Evolutionary conservation across 257 asterid genomes (phyloP).

Genomic region (Primulina eburnea): DNA sequence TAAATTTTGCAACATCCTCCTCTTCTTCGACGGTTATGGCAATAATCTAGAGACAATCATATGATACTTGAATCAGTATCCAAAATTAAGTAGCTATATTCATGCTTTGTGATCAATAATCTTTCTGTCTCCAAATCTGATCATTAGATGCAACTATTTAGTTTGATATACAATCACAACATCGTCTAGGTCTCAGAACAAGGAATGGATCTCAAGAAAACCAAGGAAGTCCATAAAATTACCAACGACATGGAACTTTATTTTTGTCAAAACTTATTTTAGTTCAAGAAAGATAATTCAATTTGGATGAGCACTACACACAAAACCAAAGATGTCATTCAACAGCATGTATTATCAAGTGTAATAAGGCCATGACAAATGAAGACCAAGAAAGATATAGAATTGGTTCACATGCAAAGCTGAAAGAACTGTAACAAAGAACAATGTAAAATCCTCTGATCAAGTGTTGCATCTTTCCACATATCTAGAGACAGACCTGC

Average conservation of each 20-base stretch:
- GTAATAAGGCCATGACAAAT: background rate
- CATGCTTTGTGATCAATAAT: background rate
- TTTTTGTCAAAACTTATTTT: conserved; percentile 13
- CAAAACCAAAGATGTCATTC: conserved; percentile 10
- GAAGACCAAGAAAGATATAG: conserved; percentile 13
- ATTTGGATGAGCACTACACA: conserved; percentile 10
- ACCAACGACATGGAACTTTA: background rate
- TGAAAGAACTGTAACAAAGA: conserved; percentile 6
- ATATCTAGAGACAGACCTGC: conserved; percentile 1
- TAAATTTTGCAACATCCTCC: conserved; percentile 67
- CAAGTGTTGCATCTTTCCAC: conserved; percentile 11
- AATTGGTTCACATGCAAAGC: conserved; percentile 4
- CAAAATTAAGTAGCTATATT: conserved; percentile 13
- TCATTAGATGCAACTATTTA: background rate
- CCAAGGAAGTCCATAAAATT: conserved; percentile 6
- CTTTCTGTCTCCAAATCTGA: background rate
- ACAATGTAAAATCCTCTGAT: conserved; percentile 5
- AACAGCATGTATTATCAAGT: conserved; percentile 7
- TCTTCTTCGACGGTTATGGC: conserved; percentile 92
- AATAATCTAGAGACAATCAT: conserved; percentile 48
- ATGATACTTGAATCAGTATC: conserved; percentile 24
- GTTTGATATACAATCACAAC: conserved; percentile 8
- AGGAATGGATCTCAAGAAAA: background rate
- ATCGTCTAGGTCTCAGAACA: background rate
- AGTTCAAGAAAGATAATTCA: conserved; percentile 2